Evolutionary conservation across 805 yeast genomes (phyloP), one percentile per base, ranked within the genome.

Genomic region (Aciculoconidium aculeatum): DNA sequence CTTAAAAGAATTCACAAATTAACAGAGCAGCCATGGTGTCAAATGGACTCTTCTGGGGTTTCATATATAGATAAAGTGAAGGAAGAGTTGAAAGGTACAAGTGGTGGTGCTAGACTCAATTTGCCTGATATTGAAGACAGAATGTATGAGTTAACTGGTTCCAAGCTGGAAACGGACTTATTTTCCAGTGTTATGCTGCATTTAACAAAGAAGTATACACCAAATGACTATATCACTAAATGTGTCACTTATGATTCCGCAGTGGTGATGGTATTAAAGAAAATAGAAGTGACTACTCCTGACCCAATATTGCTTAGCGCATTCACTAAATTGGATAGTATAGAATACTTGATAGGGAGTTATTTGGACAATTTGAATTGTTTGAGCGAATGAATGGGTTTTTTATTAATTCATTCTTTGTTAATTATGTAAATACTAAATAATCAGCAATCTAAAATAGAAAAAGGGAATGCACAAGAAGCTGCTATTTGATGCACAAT

Each of bases 271-370:
- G 75, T 79, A 15, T 55, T 60, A 36, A 78, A 72, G 35, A 75
- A 73, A 33, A 55, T 77, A 13, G 75, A 74, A 35, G 75, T 77
- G 3, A 66, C 75, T 15, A 70, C 80, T 3, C 77, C 81, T 14
- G 90, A 81, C 43, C 88, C 88, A 3, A 65, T 73, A 6, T 49
- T 81, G 30, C 60, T 80, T 21, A 72, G 80, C 28, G 68, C 78
- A 2, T 67, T 74, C 38, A 70, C 81, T 4, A 80, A 80, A 44
- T 57, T 81, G 36, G 80, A 70, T 32, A 71, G 78, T 25, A 53
- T 80, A 22, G 84, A 80, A 46, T 67, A 67, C 35, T 52, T 66
- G 27, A 53, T 70, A 13, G 47, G 60, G 34, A 55, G 64, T 23
- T 61, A 45, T 18, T 28, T 51, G 15, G 50, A 43, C 10, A 43